These are phyloP conservation scores for Orbilia ellipsospora DNA, from an alignment of 2,329 filamentous ascomycete genomes.

Conservation along the genomic window DNA sequence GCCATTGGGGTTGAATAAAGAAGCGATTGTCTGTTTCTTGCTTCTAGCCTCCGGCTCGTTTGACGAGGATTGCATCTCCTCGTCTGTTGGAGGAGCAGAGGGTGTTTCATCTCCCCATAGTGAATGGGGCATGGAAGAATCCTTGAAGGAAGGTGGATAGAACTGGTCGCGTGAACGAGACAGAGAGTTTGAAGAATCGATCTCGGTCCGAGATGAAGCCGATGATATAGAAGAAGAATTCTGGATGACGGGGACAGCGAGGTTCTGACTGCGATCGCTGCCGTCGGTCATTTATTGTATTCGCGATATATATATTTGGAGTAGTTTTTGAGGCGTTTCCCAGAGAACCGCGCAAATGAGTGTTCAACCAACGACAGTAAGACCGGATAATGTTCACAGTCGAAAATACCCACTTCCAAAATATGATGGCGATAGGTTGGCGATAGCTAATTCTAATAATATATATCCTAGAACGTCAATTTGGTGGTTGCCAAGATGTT, in stretches of 20 bases:
- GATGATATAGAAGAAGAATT: constrained; percentile 20
- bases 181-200: constrained; percentile 13
- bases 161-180: constrained; percentile 25
- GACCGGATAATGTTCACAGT: neutral
- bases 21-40: constrained; percentile 12
- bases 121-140: constrained; percentile 32
- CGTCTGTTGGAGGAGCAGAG: constrained; percentile 36
- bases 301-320: neutral
- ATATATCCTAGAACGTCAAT: too few relatives aligned
- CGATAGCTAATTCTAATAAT: too few relatives aligned
- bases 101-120: constrained; percentile 48
- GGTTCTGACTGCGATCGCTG: constrained; percentile 6
- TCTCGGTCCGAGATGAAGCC: constrained; percentile 30
- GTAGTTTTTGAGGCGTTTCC: neutral
- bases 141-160: constrained; percentile 21
- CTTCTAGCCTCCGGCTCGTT: neutral
- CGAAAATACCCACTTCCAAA: too few relatives aligned
- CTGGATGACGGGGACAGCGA: constrained; percentile 23
- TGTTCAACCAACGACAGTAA: neutral
- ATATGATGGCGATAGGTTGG: too few relatives aligned
- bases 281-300: constrained; percentile 28
- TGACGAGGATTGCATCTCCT: constrained; percentile 49
- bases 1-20: constrained; percentile 42
- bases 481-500: too few relatives aligned
- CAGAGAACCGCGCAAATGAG: too few relatives aligned